These are phyloP conservation scores for Starmerella vaccinii DNA, from an alignment of 805 yeast genomes.

Conservation along the genomic window DNA sequence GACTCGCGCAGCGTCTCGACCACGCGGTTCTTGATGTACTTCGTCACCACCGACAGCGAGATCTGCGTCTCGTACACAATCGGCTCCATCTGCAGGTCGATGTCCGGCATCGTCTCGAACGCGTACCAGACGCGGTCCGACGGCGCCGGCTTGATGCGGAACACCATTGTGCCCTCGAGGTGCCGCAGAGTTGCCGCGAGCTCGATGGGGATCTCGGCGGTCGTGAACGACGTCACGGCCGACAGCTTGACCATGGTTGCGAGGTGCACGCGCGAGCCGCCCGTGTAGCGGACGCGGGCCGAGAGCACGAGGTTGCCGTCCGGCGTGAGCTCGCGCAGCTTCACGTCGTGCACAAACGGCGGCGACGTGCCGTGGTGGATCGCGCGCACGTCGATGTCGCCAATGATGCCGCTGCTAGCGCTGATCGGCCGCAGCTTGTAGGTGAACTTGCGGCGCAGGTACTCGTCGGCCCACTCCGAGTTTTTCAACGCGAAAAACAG, in stretches of 20 bases:
- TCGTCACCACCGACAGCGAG: conserved; percentile 67
- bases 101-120: conserved; percentile 65
- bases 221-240: conserved; percentile 62
- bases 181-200: conserved; percentile 57
- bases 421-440: conserved; percentile 53
- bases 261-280: conserved; percentile 64
- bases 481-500: conserved; percentile 65
- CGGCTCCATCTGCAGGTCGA: conserved; percentile 75
- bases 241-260: conserved; percentile 71
- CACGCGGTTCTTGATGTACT: conserved; percentile 64
- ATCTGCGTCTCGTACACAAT: conserved; percentile 78
- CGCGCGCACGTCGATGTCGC: conserved; percentile 63
- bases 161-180: conserved; percentile 61
- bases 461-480: conserved; percentile 54
- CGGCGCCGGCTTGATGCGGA: conserved; percentile 79
- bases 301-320: conserved; percentile 65
- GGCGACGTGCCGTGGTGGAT: conserved; percentile 70
- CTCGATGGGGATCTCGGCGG: conserved; percentile 63
- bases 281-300: conserved; percentile 56
- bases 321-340: conserved; percentile 56
- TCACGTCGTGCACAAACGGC: conserved; percentile 69
- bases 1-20: conserved; percentile 70
- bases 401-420: conserved; percentile 80
- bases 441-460: conserved; percentile 49
- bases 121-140: conserved; percentile 85